Evolutionary conservation across 805 yeast species (phyloP), one percentile per base, ranked within the genome.

Genomic region (Candida cerambycidarum): DNA sequence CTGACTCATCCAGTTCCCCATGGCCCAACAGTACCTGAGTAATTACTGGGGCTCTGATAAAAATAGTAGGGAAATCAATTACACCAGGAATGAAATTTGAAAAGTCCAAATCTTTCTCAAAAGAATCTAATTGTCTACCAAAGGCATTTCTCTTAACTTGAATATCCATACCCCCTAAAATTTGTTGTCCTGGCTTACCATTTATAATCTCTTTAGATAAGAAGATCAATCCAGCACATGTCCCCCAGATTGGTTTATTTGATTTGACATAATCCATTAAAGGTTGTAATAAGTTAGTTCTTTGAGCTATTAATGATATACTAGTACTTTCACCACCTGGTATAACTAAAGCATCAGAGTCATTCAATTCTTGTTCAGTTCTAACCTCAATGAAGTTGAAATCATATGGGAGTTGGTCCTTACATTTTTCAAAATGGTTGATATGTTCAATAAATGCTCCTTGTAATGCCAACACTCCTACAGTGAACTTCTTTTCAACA

Each of bases 151-250:
- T 65, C 38, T 74, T 72, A 16, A 85, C 87, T 25, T 71, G 67
- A 4, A 85, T 78, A 51, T 80, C 78, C 54, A 86, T 61, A 1
- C 84, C 86, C 1, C 88, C 85, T 32, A 86, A 63, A 2, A 80
- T 58, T 43, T 75, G 64, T 48, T 85, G 84, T 16, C 76, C 73
- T 1, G 67, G 70, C 37, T 72, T 71, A 15, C 80, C 83, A 53
- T 78, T 74, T 12, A 71, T 63, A 28, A 82, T 66, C 36, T 71
- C 68, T 42, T 73, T 67, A 6, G 89, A 75, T 17, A 86, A 65
- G 49, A 85, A 71, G 39, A 86, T 85, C 51, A 86, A 65, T 2
- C 95, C 95, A 2, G 95, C 95, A 61, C 95, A 86, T 1, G 95
- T 86, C 0, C 95, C 95, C 95, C 95, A 86, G 10, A 80, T 75